Evolutionary conservation across 2,329 filamentous ascomycete species (phyloP).

Genomic region (Colletotrichum godetiae): DNA sequence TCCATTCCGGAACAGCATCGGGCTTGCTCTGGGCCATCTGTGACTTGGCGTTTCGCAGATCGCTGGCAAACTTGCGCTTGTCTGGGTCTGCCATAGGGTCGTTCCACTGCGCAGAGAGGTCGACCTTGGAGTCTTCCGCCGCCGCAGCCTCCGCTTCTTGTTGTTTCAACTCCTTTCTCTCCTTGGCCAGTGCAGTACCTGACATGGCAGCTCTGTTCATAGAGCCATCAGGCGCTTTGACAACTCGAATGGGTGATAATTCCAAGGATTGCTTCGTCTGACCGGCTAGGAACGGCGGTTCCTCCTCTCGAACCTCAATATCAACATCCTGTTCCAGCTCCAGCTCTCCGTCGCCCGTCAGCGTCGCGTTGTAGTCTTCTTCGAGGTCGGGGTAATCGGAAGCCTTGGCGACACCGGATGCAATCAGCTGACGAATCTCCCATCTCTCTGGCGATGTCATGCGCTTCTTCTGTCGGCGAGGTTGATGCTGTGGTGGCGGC

Average conservation of each 20-base stretch:
- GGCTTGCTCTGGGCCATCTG: conserved; percentile 61
- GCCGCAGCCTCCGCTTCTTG: conserved; percentile 83
- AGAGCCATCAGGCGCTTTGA: conserved; percentile 98
- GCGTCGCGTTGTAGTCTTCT: conserved; percentile 89
- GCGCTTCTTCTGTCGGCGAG: conserved; percentile 80
- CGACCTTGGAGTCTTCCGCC: conserved; percentile 82
- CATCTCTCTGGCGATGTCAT: conserved; percentile 97
- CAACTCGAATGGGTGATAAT: conserved; percentile 92
- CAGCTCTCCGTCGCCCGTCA: conserved; percentile 87
- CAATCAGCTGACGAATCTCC: conserved; percentile 97
- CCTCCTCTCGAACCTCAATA: conserved; percentile 95
- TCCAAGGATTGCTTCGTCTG: conserved; percentile 98
- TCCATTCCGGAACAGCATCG: conserved; percentile 91
- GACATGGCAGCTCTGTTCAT: conserved; percentile 97
- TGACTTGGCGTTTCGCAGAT: conserved; percentile 76
- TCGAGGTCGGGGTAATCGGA: conserved; percentile 95
- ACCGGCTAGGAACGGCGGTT: conserved; percentile 93
- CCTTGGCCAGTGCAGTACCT: conserved; percentile 87
- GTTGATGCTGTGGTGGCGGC: conserved; percentile 48
- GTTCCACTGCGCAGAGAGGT: conserved; percentile 92
- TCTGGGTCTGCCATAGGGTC: conserved; percentile 94
- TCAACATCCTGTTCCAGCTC: conserved; percentile 97
- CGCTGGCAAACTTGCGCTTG: conserved; percentile 88
- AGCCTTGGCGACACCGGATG: conserved; percentile 91
- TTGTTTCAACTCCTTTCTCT: conserved; percentile 88